Evolutionary conservation across 768 basidiomycete genomes (phyloP), one percentile per base, ranked within the genome.

Genomic region (Lactifluus volemus): DNA sequence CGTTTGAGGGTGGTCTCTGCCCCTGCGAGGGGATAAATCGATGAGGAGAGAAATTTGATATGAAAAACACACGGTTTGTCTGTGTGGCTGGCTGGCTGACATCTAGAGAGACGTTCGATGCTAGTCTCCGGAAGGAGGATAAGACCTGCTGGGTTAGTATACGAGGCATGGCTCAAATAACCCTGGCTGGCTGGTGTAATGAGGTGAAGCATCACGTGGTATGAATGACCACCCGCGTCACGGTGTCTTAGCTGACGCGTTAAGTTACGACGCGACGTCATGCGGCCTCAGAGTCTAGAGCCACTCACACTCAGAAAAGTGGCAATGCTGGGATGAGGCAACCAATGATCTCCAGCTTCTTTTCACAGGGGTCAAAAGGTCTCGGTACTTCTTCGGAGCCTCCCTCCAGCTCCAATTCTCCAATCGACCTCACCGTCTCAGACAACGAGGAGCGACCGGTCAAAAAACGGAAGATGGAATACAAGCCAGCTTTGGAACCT

Each of bases 1-100:
- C 97, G 79, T 65, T 88, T 87, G 72, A 91, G 77, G 1, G 91
- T 89, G 42, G 84, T 81, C 73, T 97, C 92, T 11, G 91, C 92
- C 62, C 88, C 94, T 97, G 67, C 8, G 61, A 51, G 34, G 10
- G 52, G 19, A 25, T 55, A 36, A 51, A 21, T 49, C 64, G 15
- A 66, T 30, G 17, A 42, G 48, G 39, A 10, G 14, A 30, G 25
- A 14, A 38, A 52, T 25, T 2, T 14, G 49, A 19, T 48, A 34
- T 5, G 9, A 38, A 7, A 38, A n/a, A 72, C 77, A 63, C 72
- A 87, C 86, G 85, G 67, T 86, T 86, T 17, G 85, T 86, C 63
- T 83, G 83, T 1, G 86, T 82, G 42, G 78, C 70, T 5, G 75
- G 71, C 19, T 78, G 76, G 12, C 77, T 80, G 57, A 81, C 80